These are phyloP conservation scores for Buxus sempervirens DNA, from an alignment of 164 flowering plant genomes.

Conservation along the genomic window DNA sequence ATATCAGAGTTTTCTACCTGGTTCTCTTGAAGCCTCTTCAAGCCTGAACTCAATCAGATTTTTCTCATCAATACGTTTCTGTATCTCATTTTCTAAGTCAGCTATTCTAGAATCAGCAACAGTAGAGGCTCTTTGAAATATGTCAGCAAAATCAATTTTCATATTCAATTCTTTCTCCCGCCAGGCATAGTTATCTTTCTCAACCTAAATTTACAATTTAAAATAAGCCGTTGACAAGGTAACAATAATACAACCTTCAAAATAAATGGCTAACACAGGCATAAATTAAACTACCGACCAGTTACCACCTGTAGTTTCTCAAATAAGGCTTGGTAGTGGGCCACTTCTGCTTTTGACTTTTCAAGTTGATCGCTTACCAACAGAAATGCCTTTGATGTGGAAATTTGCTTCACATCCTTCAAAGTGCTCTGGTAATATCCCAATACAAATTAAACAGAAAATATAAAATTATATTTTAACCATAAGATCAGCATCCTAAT, in stretches of 20 bases:
- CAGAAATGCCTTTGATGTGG: slow-evolving; percentile 53
- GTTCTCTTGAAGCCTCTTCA: slow-evolving; percentile 71
- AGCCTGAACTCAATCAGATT: slow-evolving; percentile 51
- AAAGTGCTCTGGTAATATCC: slow-evolving; percentile 51
- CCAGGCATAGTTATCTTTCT: slow-evolving; percentile 72
- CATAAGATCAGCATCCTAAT: too few species aligned
- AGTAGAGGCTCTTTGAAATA: slow-evolving; percentile 51
- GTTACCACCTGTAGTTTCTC: slow-evolving; percentile 95
- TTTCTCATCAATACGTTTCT: slow-evolving; percentile 52
- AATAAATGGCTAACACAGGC: slow-evolving; percentile 15
- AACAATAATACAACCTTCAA: background rate
- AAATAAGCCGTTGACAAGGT: slow-evolving; percentile 20
- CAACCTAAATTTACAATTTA: slow-evolving; percentile 46
- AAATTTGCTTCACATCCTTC: slow-evolving; percentile 64
- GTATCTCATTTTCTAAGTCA: slow-evolving; percentile 54
- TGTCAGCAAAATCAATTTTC: slow-evolving; percentile 70
- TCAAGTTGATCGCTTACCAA: slow-evolving; percentile 63
- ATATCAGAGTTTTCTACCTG: slow-evolving; percentile 40
- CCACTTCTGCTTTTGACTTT: slow-evolving; percentile 69
- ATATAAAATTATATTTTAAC: background rate
- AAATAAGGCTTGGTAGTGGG: slow-evolving; percentile 43
- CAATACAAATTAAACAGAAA: background rate
- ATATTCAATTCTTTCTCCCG: slow-evolving; percentile 65
- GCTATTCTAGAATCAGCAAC: slow-evolving; percentile 47
- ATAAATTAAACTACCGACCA: slow-evolving; percentile 46